These are phyloP conservation scores for Metschnikowia anglica DNA, from an alignment of 805 yeast species.

Conservation along the genomic window DNA sequence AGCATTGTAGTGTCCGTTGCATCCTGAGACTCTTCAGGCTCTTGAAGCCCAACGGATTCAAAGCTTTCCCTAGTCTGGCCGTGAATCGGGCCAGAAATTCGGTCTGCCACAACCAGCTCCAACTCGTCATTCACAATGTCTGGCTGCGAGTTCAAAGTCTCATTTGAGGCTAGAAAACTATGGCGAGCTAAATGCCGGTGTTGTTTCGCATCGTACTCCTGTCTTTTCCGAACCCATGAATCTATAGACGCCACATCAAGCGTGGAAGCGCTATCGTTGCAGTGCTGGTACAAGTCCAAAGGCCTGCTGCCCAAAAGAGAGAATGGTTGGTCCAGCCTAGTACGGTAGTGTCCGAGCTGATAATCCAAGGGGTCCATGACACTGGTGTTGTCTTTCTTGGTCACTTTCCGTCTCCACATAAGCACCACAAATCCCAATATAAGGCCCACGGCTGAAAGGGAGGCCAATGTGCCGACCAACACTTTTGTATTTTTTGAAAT, in stretches of 20 bases:
- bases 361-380: conserved; percentile 16
- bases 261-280: conserved; percentile 36
- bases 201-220: conserved; percentile 39
- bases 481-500: conserved; percentile 25
- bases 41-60: not conserved
- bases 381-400: conserved; percentile 6
- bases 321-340: conserved; percentile 18
- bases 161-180: conserved; percentile 34
- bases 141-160: conserved; percentile 19
- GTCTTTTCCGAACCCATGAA: conserved; percentile 53
- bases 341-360: conserved; percentile 20
- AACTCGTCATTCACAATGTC: conserved; percentile 3
- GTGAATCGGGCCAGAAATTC: not conserved
- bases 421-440: conserved; percentile 6
- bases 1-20: not conserved
- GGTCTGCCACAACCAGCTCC: not conserved
- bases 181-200: conserved; percentile 12
- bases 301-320: conserved; percentile 15
- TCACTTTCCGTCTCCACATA: conserved; percentile 12
- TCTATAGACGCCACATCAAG: conserved; percentile 49
- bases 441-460: conserved; percentile 26
- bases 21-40: not conserved
- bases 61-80: no score
- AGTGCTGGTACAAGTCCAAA: conserved; percentile 13
- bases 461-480: conserved; percentile 39